phyloP scores from a whole-genome alignment of 495 filamentous ascomycete species.

The Hypoxylon fragiforme region DNA sequence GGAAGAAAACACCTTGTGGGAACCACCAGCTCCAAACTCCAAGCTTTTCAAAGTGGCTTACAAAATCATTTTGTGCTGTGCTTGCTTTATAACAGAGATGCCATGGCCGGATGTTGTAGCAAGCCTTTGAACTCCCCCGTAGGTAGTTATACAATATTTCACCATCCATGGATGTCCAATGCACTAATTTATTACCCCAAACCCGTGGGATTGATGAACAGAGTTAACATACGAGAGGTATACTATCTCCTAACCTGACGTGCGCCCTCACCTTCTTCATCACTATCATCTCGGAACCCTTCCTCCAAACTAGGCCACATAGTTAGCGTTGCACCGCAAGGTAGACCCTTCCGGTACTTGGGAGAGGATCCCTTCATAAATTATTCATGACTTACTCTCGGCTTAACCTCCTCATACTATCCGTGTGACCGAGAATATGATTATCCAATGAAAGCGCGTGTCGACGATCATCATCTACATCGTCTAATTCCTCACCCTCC shows the following conservation, averaged over 20 bases:
- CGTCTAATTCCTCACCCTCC: constrained; percentile 63
- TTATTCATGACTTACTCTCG: constrained; percentile 59
- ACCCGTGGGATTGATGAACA: no score
- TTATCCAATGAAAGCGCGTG: constrained; percentile 64
- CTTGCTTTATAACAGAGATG: background rate
- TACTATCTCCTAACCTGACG: constrained; percentile 19
- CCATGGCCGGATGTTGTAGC: background rate
- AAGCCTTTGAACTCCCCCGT: background rate
- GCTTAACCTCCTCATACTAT: constrained; percentile 64
- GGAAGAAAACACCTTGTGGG: background rate
- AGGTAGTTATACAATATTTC: background rate
- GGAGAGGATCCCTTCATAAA: no score
- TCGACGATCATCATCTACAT: constrained; percentile 69
- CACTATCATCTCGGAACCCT: constrained; percentile 82
- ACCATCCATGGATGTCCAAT: constrained; percentile 2
- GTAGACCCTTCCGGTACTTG: no score
- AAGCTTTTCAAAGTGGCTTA: constrained; percentile 15
- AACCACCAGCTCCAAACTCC: background rate
- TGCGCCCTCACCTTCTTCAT: constrained; percentile 53
- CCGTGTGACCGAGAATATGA: constrained; percentile 54
- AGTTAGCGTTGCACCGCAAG: constrained; percentile 25
- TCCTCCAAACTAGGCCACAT: constrained; percentile 59
- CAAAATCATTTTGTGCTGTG: constrained; percentile 3
- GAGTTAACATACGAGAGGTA: background rate
- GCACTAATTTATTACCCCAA: no score